Evolutionary conservation across 345 rosid genomes (phyloP).

Genomic region (Eucalyptus curtisii): DNA sequence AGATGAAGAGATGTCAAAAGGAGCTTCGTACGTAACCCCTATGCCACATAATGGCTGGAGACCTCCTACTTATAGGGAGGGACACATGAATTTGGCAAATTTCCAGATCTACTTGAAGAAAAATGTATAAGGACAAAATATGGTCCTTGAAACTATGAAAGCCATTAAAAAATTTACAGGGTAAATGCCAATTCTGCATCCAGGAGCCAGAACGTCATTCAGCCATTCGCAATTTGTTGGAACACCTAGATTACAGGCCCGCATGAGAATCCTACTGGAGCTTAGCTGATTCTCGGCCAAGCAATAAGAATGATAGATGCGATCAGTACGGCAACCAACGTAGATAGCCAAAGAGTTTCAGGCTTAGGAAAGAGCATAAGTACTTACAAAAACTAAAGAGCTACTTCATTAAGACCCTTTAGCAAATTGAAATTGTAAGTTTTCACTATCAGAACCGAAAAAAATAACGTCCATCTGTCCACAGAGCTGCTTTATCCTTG

Average conservation of each 20-base stretch:
- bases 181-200: constrained; percentile 85
- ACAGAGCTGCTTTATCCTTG: constrained; percentile 82
- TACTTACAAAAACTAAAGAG: background rate
- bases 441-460: constrained; percentile 51
- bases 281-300: constrained; percentile 85
- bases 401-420: background rate
- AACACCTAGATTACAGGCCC: constrained; percentile 83
- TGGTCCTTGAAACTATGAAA: constrained; percentile 1
- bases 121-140: background rate
- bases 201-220: constrained; percentile 69
- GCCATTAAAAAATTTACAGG: constrained; percentile 59
- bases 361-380: background rate
- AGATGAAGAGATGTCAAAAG: background rate
- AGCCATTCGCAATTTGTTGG: constrained; percentile 85
- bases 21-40: background rate
- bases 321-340: background rate
- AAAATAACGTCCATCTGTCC: constrained; percentile 98
- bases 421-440: background rate
- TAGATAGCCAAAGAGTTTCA: background rate
- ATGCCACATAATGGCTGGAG: background rate
- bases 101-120: background rate
- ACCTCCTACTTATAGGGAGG: background rate
- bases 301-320: background rate
- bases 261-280: constrained; percentile 85
- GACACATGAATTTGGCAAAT: background rate